phyloP scores from a whole-genome alignment of 257 asterid genomes.

The Rehmannia glutinosa region DNA sequence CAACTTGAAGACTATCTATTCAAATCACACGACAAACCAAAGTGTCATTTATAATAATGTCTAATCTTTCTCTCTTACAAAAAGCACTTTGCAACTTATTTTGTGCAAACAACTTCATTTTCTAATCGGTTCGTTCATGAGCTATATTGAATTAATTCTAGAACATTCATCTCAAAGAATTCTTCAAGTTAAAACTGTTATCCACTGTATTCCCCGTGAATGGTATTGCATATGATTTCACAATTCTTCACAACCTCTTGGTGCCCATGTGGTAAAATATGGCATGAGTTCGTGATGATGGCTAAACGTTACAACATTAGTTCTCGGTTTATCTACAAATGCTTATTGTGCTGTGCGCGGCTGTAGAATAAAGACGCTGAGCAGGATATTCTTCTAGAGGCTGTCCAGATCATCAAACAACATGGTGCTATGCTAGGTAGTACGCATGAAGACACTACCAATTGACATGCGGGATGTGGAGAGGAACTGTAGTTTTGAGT shows the following conservation, averaged over 20 bases:
- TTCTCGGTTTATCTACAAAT: background rate
- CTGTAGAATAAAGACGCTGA: slow-evolving; percentile 65
- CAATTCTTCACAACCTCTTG: background rate
- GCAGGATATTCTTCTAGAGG: slow-evolving; percentile 71
- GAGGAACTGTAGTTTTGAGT: background rate
- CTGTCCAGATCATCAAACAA: slow-evolving; percentile 61
- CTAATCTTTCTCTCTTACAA: too few species aligned
- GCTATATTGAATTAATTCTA: too few species aligned
- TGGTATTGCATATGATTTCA: background rate
- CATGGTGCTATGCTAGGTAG: slow-evolving; percentile 71
- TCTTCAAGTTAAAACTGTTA: background rate
- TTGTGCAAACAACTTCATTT: too few species aligned
- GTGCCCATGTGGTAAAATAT: background rate
- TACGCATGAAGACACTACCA: slow-evolving; percentile 22
- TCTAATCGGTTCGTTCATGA: too few species aligned
- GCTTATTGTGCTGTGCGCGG: slow-evolving; percentile 12
- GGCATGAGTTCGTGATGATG: background rate
- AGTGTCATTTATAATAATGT: too few species aligned
- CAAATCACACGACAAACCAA: too few species aligned
- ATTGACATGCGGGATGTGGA: slow-evolving; percentile 4
- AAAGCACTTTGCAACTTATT: too few species aligned
- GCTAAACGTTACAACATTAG: background rate
- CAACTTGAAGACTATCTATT: too few species aligned
- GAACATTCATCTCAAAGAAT: too few species aligned
- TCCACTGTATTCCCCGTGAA: background rate